Base-by-base conservation (phyloP, 768 basidiomycete species). In the Boletus vinaceobasis region DNA sequence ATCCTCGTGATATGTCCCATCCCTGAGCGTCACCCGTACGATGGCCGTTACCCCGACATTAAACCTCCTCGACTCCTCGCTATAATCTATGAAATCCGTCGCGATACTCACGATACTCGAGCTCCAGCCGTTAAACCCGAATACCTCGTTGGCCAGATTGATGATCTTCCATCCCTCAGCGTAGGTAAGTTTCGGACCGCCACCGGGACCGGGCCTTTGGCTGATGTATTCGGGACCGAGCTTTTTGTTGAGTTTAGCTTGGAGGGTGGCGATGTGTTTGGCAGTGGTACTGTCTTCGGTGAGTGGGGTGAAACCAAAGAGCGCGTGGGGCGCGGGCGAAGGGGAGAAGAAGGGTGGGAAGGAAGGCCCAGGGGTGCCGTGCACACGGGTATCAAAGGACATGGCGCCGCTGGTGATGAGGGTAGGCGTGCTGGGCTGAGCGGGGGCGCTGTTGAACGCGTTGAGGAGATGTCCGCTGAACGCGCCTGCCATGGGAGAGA, bases 121-220 rank as follows among this genome's bases (percentile, higher is more conserved):
- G 57, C 87, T 90, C 95, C 93, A 95, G 26, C 95, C 97, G 59
- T 98, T 93, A 77, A 93, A 98, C 1, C 96, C 96, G 72, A 99
- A 98, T 40, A 98, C 90, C 60, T 99, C 96, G 68, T 99, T 99
- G 2, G 96, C 97, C 23, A 99, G 79, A 65, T 95, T 96, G 71
- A 99, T 97, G 36, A 94, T 87, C 74, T 93, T 95, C 96, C 96
- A 98, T 0, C 96, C 97, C 68, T 98, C 96, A 1, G 89, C 88
- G 66, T 99, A 98, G 15, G 88, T 94, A 43, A 99, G 75, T 70
- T 95, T 97, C 15, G 82, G 81, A 4, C 90, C 91, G 39, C 88
- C 89, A 17, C 87, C 88, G 2, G 91, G 93, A 5, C 96, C 95
- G 7, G 90, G 87, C 15, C 97, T 79, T 59, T 88, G 86, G 3